Evolutionary conservation across 2,329 filamentous ascomycete genomes (phyloP), one percentile per base, ranked within the genome.

Genomic region (Hirsutella rhossiliensis): DNA sequence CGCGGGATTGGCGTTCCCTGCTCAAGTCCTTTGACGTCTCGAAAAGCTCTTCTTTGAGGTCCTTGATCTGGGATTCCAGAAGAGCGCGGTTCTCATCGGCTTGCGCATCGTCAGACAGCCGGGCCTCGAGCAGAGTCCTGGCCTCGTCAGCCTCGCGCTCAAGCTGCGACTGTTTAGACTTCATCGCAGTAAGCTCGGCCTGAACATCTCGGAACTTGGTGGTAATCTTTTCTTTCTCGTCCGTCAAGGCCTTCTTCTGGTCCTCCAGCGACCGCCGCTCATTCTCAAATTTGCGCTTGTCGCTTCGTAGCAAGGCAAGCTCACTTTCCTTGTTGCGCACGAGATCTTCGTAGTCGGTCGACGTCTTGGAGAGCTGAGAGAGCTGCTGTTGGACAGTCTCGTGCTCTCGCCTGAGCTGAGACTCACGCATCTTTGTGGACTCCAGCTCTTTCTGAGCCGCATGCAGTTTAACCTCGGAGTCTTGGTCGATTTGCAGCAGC

Each of bases 251-350:
- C 48, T 75, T 78, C 59, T 82, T 88, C 58, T 96, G 87, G 3
- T 84, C 76, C 50, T 95, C 87, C 31, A 94, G 79, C 13, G 72
- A 73, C 48, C 79, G 80, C 28, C 83, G 84, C 54, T 96, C 89
- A 42, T 81, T 78, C 59, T 95, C 85, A 52, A 84, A 82, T 50
- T 83, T 87, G 59, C 84, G 85, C 50, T 89, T 78, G 59, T 98
- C 92, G 11, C 80, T 80, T 53, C 88, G 87, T 30, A 97, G 73
- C 39, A 97, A 74, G 1, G 83, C 76, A 18, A 98, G 70, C 58
- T 98, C 94, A 60, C 89, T 95, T 59, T 98, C 92, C 61, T 97
- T 98, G 47, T 85, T 82, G 20, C 88, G 78, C 20, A 98, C 84
- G 38, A 97, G 76, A 54, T 97, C 90, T 62, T 98, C 92, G 52